phyloP scores from a whole-genome alignment of 164 flowering plant genomes.

The Pachysandra terminalis region DNA sequence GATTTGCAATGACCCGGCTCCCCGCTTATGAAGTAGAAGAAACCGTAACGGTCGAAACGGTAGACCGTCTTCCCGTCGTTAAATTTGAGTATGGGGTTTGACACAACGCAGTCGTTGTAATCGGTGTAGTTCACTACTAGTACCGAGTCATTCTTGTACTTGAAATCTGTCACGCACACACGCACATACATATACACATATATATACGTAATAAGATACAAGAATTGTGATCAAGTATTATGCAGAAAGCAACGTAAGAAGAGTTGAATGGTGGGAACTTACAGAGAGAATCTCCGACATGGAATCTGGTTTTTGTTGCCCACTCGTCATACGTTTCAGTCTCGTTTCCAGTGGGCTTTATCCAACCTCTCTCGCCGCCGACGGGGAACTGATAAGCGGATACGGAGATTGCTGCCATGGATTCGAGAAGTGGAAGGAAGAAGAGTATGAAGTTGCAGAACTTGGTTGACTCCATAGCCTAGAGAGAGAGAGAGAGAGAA shows the following conservation, averaged over 20 bases:
- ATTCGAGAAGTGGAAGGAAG: conserved; percentile 9
- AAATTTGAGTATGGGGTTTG: conserved; percentile 28
- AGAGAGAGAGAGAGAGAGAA: background rate
- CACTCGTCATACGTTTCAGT: conserved; percentile 43
- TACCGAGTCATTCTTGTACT: conserved; percentile 57
- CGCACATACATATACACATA: background rate
- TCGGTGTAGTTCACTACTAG: conserved; percentile 38
- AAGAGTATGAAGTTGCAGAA: conserved; percentile 2
- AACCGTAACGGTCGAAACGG: conserved; percentile 41
- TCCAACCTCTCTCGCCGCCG: conserved; percentile 56
- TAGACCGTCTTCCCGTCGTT: conserved; percentile 42
- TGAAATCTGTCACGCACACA: conserved; percentile 36
- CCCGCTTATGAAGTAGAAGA: conserved; percentile 61
- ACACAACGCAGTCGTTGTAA: conserved; percentile 33
- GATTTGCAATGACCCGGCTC: conserved; percentile 33
- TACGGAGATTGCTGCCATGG: conserved; percentile 12
- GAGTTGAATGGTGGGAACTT: conserved; percentile 17
- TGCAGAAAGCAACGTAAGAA: background rate
- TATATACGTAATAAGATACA: background rate
- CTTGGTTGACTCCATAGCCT: background rate
- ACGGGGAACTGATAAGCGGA: conserved; percentile 39
- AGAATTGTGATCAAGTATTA: too few relatives aligned
- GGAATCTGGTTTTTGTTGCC: conserved; percentile 57
- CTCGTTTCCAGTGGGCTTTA: conserved; percentile 35
- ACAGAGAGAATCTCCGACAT: conserved; percentile 55